Conservation (phyloP, 495 filamentous ascomycete genomes). For the Penicillium robsamsonii region DNA sequence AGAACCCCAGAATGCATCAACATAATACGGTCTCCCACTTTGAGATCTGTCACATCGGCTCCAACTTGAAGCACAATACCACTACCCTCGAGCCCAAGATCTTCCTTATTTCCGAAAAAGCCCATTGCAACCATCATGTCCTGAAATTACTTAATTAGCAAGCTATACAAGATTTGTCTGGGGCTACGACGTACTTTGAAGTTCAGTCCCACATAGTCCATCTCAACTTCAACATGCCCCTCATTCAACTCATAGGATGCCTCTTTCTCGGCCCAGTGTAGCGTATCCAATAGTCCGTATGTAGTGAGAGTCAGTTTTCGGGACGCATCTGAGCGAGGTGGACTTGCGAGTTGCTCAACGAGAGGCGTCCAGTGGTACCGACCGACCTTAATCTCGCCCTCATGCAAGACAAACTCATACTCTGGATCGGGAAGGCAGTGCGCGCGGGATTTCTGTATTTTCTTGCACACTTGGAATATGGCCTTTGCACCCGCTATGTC, state of each 20-base stretch:
- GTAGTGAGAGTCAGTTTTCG: slow-evolving; percentile 2
- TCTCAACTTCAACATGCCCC: slow-evolving; percentile 36
- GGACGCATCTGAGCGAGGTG: background rate
- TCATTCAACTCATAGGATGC: slow-evolving; percentile 1
- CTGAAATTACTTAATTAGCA: background rate
- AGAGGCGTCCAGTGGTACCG: slow-evolving; percentile 30
- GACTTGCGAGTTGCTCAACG: slow-evolving; percentile 14
- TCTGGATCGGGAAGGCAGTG: slow-evolving; percentile 21
- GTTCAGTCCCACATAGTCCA: slow-evolving; percentile 42
- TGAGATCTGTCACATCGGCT: slow-evolving; percentile 29
- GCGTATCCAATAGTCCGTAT: slow-evolving; percentile 25
- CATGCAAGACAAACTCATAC: slow-evolving; percentile 33
- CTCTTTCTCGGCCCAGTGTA: slow-evolving; percentile 23
- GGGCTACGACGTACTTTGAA: slow-evolving; percentile 31
- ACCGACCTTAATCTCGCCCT: slow-evolving; percentile 25
- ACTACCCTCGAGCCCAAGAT: slow-evolving; percentile 12
- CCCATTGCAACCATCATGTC: slow-evolving; percentile 28
- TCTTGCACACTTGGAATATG: slow-evolving; percentile 20
- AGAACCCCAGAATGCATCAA: slow-evolving; percentile 12
- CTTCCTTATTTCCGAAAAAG: slow-evolving; percentile 10
- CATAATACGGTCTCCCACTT: slow-evolving; percentile 41
- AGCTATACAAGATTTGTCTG: too few relatives aligned
- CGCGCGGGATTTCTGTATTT: slow-evolving; percentile 16
- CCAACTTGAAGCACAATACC: slow-evolving; percentile 11
- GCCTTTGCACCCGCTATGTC: slow-evolving; percentile 11